Percentiles rank a stretch among this genome's conserved stretches.
Conservation (phyloP, 768 basidiomycete genomes). For the Amanita thiersii region DNA sequence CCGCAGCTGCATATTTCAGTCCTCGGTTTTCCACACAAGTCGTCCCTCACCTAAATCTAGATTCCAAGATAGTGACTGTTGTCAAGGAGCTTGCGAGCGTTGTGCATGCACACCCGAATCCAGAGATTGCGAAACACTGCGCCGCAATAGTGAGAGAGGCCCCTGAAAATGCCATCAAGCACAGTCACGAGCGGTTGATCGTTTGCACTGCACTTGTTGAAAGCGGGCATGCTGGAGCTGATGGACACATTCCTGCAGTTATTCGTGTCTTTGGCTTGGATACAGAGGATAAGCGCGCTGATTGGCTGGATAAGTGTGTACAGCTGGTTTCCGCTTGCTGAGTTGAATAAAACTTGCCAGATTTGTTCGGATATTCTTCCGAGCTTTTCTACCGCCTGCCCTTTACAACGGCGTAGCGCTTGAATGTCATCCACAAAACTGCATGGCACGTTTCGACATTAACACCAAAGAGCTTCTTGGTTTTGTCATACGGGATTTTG, state of each 20-base stretch:
- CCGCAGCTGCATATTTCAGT: slow-evolving; percentile 46
- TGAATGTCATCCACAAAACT: slow-evolving; percentile 55
- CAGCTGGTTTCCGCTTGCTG: slow-evolving; percentile 5
- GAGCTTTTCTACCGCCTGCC: slow-evolving; percentile 48
- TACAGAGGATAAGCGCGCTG: slow-evolving; percentile 38
- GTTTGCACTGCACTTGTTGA: slow-evolving; percentile 53
- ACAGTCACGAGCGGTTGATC: slow-evolving; percentile 41
- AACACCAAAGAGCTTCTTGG: slow-evolving; percentile 40
- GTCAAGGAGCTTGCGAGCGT: slow-evolving; percentile 49
- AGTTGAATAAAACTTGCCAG: slow-evolving; percentile 17
- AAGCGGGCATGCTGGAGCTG: slow-evolving; percentile 38
- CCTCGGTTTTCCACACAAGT: slow-evolving; percentile 47
- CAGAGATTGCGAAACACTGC: slow-evolving; percentile 47
- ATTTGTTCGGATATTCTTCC: slow-evolving; percentile 40
- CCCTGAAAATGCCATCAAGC: slow-evolving; percentile 39
- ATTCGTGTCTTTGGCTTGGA: slow-evolving; percentile 43
- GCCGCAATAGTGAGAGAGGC: slow-evolving; percentile 45
- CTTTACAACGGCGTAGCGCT: slow-evolving; percentile 50
- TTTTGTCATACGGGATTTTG: slow-evolving; percentile 52
- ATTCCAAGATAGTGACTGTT: slow-evolving; percentile 41
- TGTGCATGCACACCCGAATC: slow-evolving; percentile 36
- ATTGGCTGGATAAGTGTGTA: slow-evolving; percentile 41
- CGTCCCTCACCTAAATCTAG: slow-evolving; percentile 39
- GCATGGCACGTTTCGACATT: slow-evolving; percentile 44
- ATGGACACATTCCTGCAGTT: slow-evolving; percentile 37